Percentiles rank a stretch among this genome's conserved stretches.
phyloP scores from a whole-genome alignment of 768 basidiomycete genomes.

The Agrocybe praecox region DNA sequence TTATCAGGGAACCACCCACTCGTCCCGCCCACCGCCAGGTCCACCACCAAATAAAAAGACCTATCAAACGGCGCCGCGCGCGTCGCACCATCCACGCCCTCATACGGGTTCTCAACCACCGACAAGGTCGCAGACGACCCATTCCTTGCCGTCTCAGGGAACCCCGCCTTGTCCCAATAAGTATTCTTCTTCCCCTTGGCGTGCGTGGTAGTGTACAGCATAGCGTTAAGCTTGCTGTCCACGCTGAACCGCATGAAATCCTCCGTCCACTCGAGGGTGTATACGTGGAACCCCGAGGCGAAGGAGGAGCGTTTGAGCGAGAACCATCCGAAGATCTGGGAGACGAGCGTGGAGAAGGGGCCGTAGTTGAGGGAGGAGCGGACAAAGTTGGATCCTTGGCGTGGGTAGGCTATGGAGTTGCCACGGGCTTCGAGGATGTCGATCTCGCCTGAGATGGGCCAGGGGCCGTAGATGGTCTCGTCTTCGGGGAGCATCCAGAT shows the following conservation, averaged over 20 bases:
- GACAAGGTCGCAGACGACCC: conserved; percentile 43
- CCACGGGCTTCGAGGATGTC: conserved; percentile 65
- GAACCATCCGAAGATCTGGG: conserved; percentile 55
- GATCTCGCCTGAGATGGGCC: conserved; percentile 61
- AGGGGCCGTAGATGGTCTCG: conserved; percentile 61
- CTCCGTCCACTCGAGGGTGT: conserved; percentile 20
- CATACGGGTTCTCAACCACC: conserved; percentile 60
- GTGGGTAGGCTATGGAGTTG: conserved; percentile 53
- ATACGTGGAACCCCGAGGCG: conserved; percentile 14
- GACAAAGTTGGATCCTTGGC: conserved; percentile 61
- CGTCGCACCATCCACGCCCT: conserved; percentile 37
- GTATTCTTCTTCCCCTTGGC: conserved; percentile 36
- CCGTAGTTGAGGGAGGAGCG: conserved; percentile 74
- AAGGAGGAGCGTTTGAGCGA: conserved; percentile 37
- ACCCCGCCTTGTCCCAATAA: conserved; percentile 71
- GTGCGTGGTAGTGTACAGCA: conserved; percentile 60
- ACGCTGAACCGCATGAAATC: conserved; percentile 79
- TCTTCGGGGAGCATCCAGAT: conserved; percentile 75
- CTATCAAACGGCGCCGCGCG: conserved; percentile 83
- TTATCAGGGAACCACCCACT: conserved; percentile 90
- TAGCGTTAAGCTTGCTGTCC: conserved; percentile 66
- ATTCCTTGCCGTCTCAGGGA: conserved; percentile 64
- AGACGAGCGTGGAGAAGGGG: conserved; percentile 41
- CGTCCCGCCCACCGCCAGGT: conserved; percentile 80
- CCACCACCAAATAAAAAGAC: conserved; percentile 76